Evolutionary conservation across 2,329 filamentous ascomycete species (phyloP).

Genomic region (Aspergillus sp.): DNA sequence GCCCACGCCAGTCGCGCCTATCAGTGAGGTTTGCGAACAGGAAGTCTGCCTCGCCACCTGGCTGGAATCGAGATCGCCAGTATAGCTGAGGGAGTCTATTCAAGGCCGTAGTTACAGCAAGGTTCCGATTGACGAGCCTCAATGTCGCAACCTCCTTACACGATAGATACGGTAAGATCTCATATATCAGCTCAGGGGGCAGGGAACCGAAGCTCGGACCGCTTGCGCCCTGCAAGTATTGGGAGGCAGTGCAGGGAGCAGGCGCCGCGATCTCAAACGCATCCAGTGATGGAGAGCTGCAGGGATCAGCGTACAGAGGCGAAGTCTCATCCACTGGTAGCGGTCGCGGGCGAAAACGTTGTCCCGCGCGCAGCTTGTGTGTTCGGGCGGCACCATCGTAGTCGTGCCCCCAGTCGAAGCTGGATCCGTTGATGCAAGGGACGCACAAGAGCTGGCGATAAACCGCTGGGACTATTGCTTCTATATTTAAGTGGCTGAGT

Average conservation of each 20-base stretch:
- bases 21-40: constrained; percentile 8
- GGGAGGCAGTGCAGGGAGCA: background rate
- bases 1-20: constrained; percentile 11
- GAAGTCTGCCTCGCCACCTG: constrained; percentile 13
- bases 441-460: constrained; percentile 13
- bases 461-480: background rate
- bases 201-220: background rate
- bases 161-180: constrained; percentile 9
- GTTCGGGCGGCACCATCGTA: constrained; percentile 13
- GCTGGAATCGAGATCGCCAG: constrained; percentile 15
- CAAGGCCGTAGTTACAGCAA: background rate
- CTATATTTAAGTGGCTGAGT: background rate
- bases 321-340: background rate
- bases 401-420: constrained; percentile 15
- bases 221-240: too few species aligned
- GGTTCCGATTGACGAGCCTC: background rate
- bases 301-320: constrained; percentile 11
- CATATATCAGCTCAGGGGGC: background rate
- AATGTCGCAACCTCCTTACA: background rate
- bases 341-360: background rate
- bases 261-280: background rate
- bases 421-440: background rate
- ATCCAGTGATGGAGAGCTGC: background rate
- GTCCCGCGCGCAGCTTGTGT: background rate
- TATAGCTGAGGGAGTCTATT: constrained; percentile 11